Evolutionary conservation across 345 rosid species (phyloP).

Genomic region (Eucalyptus regnans): DNA sequence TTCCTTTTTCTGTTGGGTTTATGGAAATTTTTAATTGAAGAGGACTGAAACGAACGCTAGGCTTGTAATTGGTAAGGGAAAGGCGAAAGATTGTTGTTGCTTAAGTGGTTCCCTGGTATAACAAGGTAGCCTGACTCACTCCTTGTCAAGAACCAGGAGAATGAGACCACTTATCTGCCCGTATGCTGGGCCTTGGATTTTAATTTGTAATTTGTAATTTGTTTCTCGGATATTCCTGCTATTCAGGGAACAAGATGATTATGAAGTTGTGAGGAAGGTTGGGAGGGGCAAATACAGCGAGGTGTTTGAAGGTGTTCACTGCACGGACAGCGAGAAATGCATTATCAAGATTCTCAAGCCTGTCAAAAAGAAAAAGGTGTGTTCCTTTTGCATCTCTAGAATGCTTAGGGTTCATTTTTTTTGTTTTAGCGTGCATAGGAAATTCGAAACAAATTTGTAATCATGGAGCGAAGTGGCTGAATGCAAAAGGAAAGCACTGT

Average conservation of each 20-base stretch:
- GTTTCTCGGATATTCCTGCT: not conserved
- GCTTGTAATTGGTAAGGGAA: not conserved
- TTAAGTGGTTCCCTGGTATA: not conserved
- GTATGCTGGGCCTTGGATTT: not conserved
- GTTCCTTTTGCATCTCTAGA: not conserved
- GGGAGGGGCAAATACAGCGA: conserved; percentile 97
- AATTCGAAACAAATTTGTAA: not conserved
- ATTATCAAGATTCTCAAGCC: conserved; percentile 94
- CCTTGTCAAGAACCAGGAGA: not conserved
- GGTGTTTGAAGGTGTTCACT: conserved; percentile 88
- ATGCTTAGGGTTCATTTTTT: not conserved
- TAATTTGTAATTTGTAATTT: not conserved
- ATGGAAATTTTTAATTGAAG: not conserved
- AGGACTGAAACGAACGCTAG: not conserved
- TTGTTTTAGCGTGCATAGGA: not conserved
- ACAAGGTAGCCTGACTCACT: not conserved
- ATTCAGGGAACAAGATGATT: conserved; percentile 84
- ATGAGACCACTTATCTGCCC: not conserved
- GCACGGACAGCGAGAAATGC: conserved; percentile 73
- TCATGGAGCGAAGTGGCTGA: not conserved
- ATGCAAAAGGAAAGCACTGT: not conserved
- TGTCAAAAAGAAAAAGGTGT: conserved; percentile 97
- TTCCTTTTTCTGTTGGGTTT: not conserved
- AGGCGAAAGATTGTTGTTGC: not conserved
- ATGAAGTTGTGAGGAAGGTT: conserved; percentile 93